Evolutionary conservation across 768 basidiomycete genomes (phyloP), one percentile per base, ranked within the genome.

Genomic region (Termitomyces sp.): DNA sequence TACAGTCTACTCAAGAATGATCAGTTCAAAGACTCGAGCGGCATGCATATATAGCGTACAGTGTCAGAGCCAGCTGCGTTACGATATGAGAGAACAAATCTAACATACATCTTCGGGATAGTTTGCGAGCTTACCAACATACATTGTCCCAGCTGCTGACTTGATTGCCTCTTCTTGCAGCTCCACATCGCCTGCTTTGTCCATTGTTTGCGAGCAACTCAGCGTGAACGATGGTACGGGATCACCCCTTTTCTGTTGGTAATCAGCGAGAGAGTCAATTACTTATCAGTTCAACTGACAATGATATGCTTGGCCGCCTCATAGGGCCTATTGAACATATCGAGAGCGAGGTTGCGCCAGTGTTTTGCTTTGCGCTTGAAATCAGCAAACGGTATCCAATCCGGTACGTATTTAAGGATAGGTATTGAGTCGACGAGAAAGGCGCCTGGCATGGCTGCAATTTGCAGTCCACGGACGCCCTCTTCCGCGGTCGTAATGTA

Each of bases 381-480:
- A 13, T 64, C 71, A 0, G 69, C 69, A 1, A 73, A 71, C 22
- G 77, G 75, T 39, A 77, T 58, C 70, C 72, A 76, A 5, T 57
- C 62, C 2, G 76, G 77, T 1, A 77, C 48, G 33, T 75, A 64
- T 53, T 69, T 70, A 18, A 79, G 60, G 18, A 67, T 39, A 8
- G 68, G 68, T 20, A 70, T 44, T 0, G 64, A 56, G 40, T 79
- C 74, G 46, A 74, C 73, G 5, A 76, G 64, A 57, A 67, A 77
- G 0, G 71, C 52, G 2, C 70, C 72, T 14, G 69, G 63, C 37
- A 66, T 66, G 3, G 58, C 66, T 9, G 72, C 65, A 14, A 63
- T 68, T 6, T 68, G 59, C 26, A 77, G 57, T 0, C 67, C 68
- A 2, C 62, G 55, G 24, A 75, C 50, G 8, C 72, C 71, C 32